Conservation (phyloP, 2,329 filamentous ascomycete species). For the Fusarium bactridioides region DNA sequence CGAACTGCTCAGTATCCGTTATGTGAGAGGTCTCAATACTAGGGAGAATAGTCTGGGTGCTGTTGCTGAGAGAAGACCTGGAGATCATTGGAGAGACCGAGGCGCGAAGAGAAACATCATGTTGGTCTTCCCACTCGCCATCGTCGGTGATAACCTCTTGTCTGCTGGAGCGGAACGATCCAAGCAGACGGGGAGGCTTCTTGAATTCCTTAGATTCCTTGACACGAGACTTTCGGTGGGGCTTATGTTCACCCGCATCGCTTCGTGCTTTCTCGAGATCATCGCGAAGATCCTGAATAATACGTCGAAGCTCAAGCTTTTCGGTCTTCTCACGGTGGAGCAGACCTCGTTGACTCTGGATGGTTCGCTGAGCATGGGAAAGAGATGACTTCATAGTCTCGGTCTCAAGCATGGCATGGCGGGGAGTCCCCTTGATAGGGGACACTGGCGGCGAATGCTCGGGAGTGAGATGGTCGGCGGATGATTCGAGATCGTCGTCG, state of each 20-base stretch:
- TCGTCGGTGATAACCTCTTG: slow-evolving; percentile 85
- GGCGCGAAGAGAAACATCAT: slow-evolving; percentile 41
- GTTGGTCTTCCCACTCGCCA: slow-evolving; percentile 87
- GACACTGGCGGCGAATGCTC: slow-evolving; percentile 92
- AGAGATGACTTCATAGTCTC: slow-evolving; percentile 95
- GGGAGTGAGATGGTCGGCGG: slow-evolving; percentile 75
- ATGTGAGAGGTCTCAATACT: slow-evolving; percentile 24
- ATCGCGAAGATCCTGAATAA: slow-evolving; percentile 94
- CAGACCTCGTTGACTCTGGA: slow-evolving; percentile 92
- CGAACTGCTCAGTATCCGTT: slow-evolving; percentile 72
- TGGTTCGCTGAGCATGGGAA: slow-evolving; percentile 93
- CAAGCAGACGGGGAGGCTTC: slow-evolving; percentile 81
- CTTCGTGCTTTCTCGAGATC: slow-evolving; percentile 79
- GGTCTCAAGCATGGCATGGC: slow-evolving; percentile 90
- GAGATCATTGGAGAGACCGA: slow-evolving; percentile 29
- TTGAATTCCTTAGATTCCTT: slow-evolving; percentile 74
- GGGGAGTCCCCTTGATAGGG: slow-evolving; percentile 88
- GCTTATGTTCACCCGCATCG: slow-evolving; percentile 53
- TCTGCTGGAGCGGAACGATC: slow-evolving; percentile 74
- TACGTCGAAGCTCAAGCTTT: slow-evolving; percentile 92
- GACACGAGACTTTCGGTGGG: slow-evolving; percentile 70
- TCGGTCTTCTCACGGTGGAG: slow-evolving; percentile 98
- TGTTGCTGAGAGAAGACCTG: slow-evolving; percentile 33
- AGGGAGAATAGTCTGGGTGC: slow-evolving; percentile 28
- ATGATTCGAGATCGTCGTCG: slow-evolving; percentile 70